Conservation (phyloP, 495 filamentous ascomycete genomes). For the Polyplosphaeria fusca region DNA sequence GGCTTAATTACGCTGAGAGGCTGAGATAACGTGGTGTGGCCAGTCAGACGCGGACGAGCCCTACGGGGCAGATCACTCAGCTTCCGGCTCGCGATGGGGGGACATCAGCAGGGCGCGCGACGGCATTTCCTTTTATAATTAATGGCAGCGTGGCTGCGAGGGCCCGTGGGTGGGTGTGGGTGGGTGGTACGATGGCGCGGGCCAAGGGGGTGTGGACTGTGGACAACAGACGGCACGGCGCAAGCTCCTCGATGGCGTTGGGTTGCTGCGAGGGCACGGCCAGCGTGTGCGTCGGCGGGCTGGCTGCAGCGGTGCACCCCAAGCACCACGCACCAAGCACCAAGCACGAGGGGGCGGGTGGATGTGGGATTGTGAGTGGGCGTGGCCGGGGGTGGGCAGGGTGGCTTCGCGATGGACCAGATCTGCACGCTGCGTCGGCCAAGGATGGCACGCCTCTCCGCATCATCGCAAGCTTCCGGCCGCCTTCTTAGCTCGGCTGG, state of each 20-base stretch:
- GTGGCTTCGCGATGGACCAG: constrained; percentile 11
- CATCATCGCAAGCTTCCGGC: constrained; percentile 27
- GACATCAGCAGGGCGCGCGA: background rate
- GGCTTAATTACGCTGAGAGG: constrained; percentile 26
- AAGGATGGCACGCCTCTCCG: constrained; percentile 7
- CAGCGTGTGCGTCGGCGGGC: constrained; percentile 18
- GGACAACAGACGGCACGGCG: background rate
- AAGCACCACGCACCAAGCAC: no score
- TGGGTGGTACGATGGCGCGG: constrained; percentile 2
- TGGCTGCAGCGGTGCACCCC: constrained; percentile 8
- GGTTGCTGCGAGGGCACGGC: background rate
- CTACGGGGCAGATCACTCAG: constrained; percentile 24
- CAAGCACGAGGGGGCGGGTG: constrained; percentile 12
- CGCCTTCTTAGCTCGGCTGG: constrained; percentile 19
- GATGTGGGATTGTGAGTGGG: background rate
- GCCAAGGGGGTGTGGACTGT: background rate
- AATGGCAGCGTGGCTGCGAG: constrained; percentile 13
- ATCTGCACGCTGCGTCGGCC: constrained; percentile 18
- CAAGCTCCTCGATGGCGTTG: background rate
- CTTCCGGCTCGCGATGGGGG: constrained; percentile 10
- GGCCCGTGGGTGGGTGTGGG: no score
- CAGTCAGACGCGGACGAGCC: constrained; percentile 29
- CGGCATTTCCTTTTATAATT: constrained; percentile 3
- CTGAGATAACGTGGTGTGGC: constrained; percentile 24
- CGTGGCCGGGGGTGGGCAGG: background rate